A percentile compares a stretch with the other conserved stretches of the same genome.
Evolutionary conservation across 805 yeast species (phyloP).

Genomic region (Metschnikowia aberdeeniae): DNA sequence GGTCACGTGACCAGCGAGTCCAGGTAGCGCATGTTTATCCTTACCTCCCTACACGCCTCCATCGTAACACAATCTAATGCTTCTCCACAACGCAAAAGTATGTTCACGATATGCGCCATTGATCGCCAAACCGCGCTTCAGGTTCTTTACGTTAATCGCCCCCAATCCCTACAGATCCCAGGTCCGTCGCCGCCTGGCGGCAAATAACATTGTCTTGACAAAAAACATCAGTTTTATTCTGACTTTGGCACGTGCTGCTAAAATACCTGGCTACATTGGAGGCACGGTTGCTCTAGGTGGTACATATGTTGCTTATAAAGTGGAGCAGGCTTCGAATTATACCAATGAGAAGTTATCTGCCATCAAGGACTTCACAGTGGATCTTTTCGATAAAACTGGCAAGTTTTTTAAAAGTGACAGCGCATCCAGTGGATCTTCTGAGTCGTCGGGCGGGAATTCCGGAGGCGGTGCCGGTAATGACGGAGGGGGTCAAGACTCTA

Average conservation of each 20-base stretch:
- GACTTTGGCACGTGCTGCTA: slow-evolving; percentile 49
- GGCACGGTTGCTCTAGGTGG: slow-evolving; percentile 94
- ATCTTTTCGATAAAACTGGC: slow-evolving; percentile 45
- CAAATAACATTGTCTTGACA: slow-evolving; percentile 7
- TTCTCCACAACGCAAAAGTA: not conserved
- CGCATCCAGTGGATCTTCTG: slow-evolving; percentile 13
- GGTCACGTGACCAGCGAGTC: not conserved
- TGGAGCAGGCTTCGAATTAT: slow-evolving; percentile 76
- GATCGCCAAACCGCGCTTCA: not conserved
- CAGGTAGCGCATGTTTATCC: not conserved
- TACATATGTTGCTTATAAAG: slow-evolving; percentile 85
- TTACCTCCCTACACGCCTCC: not conserved
- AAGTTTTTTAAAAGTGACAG: slow-evolving; percentile 37
- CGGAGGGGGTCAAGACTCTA: slow-evolving; percentile 31
- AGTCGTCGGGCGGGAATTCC: slow-evolving; percentile 25
- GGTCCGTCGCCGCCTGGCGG: slow-evolving; percentile 6
- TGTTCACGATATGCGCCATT: not conserved
- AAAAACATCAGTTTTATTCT: slow-evolving; percentile 40
- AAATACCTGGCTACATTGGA: slow-evolving; percentile 78
- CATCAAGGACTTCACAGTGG: slow-evolving; percentile 59
- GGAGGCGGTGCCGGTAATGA: slow-evolving; percentile 26
- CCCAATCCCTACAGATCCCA: slow-evolving; percentile 4
- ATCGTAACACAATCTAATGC: not conserved
- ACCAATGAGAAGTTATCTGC: slow-evolving; percentile 63
- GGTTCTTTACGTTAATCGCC: slow-evolving; percentile 1